phyloP scores from a whole-genome alignment of 192 early-diverging fungal genomes.

The Phlyctochytrium planicorne region DNA sequence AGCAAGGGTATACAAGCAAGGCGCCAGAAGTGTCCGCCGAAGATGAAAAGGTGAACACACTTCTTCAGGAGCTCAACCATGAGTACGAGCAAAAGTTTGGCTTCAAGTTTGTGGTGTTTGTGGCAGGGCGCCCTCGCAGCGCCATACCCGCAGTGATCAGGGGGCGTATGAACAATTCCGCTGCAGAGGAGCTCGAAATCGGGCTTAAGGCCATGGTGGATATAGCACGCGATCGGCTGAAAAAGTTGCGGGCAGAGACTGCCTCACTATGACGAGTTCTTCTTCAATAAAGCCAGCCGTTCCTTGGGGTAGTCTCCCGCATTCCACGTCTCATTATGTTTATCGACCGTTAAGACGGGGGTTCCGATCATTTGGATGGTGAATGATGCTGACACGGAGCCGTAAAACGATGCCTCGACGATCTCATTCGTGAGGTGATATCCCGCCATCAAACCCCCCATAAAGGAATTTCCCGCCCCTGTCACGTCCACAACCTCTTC shows the following conservation, averaged over 20 bases:
- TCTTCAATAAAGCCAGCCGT: too few relatives aligned
- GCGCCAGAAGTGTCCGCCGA: constrained; percentile 7
- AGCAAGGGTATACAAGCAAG: constrained; percentile 9
- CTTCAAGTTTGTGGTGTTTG: constrained; percentile 55
- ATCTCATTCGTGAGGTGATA: too few relatives aligned
- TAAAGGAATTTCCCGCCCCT: too few relatives aligned
- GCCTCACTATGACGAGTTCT: too few relatives aligned
- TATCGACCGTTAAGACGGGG: too few relatives aligned
- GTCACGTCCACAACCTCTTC: too few relatives aligned
- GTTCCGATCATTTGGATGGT: too few relatives aligned
- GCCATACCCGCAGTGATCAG: constrained; percentile 15
- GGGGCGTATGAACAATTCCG: constrained; percentile 5
- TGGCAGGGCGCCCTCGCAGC: constrained; percentile 26
- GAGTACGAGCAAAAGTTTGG: constrained; percentile 49
- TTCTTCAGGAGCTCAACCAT: constrained; percentile 35
- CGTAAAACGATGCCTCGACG: too few relatives aligned
- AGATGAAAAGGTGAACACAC: constrained; percentile 29
- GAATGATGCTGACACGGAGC: too few relatives aligned
- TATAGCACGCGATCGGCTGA: constrained; percentile 18
- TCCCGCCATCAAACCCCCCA: too few relatives aligned
- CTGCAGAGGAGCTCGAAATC: constrained; percentile 11
- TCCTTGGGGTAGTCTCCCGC: too few relatives aligned
- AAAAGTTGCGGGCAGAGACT: background rate
- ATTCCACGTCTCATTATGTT: too few relatives aligned
- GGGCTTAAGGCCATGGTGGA: constrained; percentile 28